Evolutionary conservation across 2,329 filamentous ascomycete species (phyloP), one percentile per base, ranked within the genome.

Genomic region (Zalaria obscura): DNA sequence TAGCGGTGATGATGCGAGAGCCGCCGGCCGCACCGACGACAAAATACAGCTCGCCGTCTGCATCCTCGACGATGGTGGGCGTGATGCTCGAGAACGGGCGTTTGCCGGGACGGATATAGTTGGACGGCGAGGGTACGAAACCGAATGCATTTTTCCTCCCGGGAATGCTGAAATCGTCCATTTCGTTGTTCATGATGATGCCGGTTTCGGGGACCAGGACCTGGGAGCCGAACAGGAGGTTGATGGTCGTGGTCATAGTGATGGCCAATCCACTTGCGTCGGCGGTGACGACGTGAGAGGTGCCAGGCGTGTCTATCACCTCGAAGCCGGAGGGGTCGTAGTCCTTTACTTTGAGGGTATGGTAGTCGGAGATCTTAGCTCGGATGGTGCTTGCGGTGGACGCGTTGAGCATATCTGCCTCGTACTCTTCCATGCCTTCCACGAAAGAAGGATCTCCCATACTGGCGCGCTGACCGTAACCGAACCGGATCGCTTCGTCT

Each of bases 401-500:
- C 0, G 71, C 62, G 35, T 72, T 73, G 11, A 95, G 61, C 69
- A 96, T 83, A 3, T 69, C 57, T 1, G 68, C 57, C 59, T 95
- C 78, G 49, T 82, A 80, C 5, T 64, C 58, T 5, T 68, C 62
- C 39, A 89, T 65, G 27, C 75, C 74, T 1, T 68, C 50, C 3
- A 93, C 74, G 56, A 81, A 94, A 1, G 65, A 67, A 0, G 89
- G 91, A 57, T 96, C 91, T 4, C 87, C 89, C 0, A 96, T 72
- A 27, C 79, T 70, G n/a, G 77, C 71, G 43, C 87, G 78, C 51
- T 63, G 52, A 32, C 80, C 87, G 56, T 95, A 96, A 3, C 76
- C 87, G 58, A 93, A 96, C 25, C 86, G 75, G 65, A 94, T 85
- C 8, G 87, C 82, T 67, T 96, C 91, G 54, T 86, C 77, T 48